Conservation (phyloP, 2,329 filamentous ascomycete genomes). For the Pestalotiopsis sp. region DNA sequence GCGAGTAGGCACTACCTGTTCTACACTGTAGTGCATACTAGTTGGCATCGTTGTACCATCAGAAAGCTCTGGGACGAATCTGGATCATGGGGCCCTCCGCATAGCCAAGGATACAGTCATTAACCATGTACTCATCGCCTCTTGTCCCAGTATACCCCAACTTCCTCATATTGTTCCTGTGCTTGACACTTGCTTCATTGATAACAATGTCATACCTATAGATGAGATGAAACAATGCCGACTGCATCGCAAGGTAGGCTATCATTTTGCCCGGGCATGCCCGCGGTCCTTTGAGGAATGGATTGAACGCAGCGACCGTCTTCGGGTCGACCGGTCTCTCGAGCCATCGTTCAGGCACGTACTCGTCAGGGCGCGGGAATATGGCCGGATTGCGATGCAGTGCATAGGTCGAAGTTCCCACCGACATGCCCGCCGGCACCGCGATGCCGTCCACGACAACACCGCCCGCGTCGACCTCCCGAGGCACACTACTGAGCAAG, state of each 20-base stretch:
- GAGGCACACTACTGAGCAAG: not conserved
- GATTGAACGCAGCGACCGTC: slow-evolving; percentile 6
- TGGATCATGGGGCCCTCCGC: not conserved
- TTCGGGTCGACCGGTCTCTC: slow-evolving; percentile 3
- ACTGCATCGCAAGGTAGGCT: slow-evolving; percentile 9
- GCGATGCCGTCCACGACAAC: slow-evolving; percentile 3
- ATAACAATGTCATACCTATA: not conserved
- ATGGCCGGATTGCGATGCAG: slow-evolving; percentile 1
- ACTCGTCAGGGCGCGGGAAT: not conserved
- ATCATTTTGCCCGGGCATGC: slow-evolving; percentile 8
- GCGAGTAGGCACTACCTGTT: no score
- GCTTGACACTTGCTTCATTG: not conserved
- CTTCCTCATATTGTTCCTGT: not conserved
- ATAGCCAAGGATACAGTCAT: slow-evolving; percentile 4
- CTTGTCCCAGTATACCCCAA: not conserved
- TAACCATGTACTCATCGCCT: not conserved
- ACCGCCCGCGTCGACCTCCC: slow-evolving; percentile 1
- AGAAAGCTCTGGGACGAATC: not conserved
- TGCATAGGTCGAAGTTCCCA: slow-evolving; percentile 1
- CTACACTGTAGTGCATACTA: no score
- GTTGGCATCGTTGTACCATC: not conserved
- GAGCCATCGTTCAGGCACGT: not conserved
- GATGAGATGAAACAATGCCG: slow-evolving; percentile 8
- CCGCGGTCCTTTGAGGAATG: slow-evolving; percentile 10
- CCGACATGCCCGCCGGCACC: not conserved